phyloP scores from a whole-genome alignment of 768 basidiomycete species.

The Leucocoprinus sp. region DNA sequence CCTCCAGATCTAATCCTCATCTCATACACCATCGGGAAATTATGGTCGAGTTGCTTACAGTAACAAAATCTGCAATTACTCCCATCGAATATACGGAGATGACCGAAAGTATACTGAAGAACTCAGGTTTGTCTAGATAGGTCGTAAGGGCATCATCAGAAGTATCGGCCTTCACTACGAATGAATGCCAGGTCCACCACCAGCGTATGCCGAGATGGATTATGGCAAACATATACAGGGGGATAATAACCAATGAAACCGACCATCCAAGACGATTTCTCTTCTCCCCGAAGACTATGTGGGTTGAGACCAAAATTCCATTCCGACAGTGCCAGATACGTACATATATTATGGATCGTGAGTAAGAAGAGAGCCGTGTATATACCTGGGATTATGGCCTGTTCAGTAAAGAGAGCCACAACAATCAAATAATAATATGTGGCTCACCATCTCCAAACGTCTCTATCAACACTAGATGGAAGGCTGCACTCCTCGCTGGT shows the following conservation, averaged over 20 bases:
- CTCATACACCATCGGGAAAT: background rate
- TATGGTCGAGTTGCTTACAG: background rate
- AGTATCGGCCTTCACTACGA: background rate
- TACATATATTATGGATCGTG: constrained; percentile 3
- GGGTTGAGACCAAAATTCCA: background rate
- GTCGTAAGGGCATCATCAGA: background rate
- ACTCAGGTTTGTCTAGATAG: background rate
- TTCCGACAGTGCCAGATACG: background rate
- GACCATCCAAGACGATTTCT: background rate
- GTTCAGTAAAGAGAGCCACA: background rate
- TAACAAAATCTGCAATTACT: background rate
- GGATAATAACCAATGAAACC: background rate
- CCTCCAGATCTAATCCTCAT: background rate
- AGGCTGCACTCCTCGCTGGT: background rate
- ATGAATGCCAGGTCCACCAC: background rate
- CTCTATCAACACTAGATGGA: constrained; percentile 1
- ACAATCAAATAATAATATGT: too few relatives aligned
- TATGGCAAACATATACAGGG: background rate
- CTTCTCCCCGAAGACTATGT: background rate
- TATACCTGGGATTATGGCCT: background rate
- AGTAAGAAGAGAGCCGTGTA: constrained; percentile 6
- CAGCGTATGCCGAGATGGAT: background rate
- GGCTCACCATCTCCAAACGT: constrained; percentile 1
- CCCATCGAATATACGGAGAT: background rate
- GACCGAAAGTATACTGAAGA: background rate